Conservation (phyloP, 805 yeast species). For the Hyphopichia homilentoma region DNA sequence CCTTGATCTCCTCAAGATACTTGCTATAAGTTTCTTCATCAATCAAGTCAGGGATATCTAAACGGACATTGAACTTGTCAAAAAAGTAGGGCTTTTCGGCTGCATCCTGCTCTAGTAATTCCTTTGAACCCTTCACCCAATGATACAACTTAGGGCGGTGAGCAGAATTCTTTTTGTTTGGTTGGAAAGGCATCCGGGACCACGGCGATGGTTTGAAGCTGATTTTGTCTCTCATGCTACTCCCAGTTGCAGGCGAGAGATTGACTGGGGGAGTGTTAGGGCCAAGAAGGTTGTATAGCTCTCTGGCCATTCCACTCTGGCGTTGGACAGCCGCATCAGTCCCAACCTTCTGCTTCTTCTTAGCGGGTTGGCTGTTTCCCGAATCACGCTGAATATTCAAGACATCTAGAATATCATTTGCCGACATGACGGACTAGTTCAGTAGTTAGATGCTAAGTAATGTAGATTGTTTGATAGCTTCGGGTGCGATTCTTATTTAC, state of each 20-base stretch:
- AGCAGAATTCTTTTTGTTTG: conserved; percentile 49
- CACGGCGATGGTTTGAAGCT: conserved; percentile 77
- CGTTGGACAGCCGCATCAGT: conserved; percentile 16
- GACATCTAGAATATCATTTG: conserved; percentile 70
- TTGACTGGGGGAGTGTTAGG: conserved; percentile 84
- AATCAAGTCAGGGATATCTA: conserved; percentile 67
- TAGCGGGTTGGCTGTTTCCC: conserved; percentile 34
- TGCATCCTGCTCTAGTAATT: conserved; percentile 28
- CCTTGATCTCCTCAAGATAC: conserved; percentile 41
- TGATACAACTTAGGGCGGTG: conserved; percentile 55
- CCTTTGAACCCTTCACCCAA: conserved; percentile 81
- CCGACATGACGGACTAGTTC: conserved; percentile 19
- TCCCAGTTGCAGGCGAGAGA: conserved; percentile 21
- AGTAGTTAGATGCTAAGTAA: too few relatives aligned
- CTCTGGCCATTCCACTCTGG: conserved; percentile 80
- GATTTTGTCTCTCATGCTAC: conserved; percentile 65
- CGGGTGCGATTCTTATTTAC: too few relatives aligned
- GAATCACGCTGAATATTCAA: conserved; percentile 57
- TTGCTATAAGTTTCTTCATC: conserved; percentile 55
- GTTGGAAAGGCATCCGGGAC: conserved; percentile 62
- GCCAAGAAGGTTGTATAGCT: conserved; percentile 82
- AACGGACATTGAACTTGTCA: conserved; percentile 66
- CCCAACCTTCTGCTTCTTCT: conserved; percentile 35
- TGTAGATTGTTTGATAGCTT: too few relatives aligned
- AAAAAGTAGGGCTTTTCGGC: conserved; percentile 53